phyloP scores from a whole-genome alignment of 192 early-diverging fungal species.

The Gonapodya prolifera region DNA sequence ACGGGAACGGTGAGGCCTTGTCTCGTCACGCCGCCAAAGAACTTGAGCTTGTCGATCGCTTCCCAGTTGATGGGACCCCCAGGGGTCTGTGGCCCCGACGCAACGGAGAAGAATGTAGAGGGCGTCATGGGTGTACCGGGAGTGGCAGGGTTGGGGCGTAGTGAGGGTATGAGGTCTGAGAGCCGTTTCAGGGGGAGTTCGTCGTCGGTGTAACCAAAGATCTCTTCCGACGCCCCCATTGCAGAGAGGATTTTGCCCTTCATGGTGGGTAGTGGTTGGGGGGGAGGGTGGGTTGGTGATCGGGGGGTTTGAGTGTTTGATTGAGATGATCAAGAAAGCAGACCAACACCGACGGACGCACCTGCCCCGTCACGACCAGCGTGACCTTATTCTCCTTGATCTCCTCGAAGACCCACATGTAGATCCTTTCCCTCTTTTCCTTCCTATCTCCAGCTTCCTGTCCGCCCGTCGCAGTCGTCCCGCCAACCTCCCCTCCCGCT shows the following conservation, averaged over 20 bases:
- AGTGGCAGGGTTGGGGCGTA: no score
- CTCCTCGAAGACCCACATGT: constrained; percentile 55
- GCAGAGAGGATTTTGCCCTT: constrained; percentile 32
- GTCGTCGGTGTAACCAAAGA: constrained; percentile 36
- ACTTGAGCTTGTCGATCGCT: constrained; percentile 36
- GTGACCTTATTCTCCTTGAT: constrained; percentile 33
- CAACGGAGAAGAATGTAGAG: no score
- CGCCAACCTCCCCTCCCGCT: background rate
- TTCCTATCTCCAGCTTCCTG: background rate
- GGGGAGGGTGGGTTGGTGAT: no score
- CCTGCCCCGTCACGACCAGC: constrained; percentile 22
- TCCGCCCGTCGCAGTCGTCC: background rate
- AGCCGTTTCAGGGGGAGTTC: constrained; percentile 19
- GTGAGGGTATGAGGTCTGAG: background rate
- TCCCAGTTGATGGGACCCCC: constrained; percentile 30
- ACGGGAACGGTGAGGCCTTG: constrained; percentile 40
- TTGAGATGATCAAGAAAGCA: background rate
- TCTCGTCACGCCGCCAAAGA: constrained; percentile 38
- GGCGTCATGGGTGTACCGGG: no score
- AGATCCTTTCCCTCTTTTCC: constrained; percentile 28
- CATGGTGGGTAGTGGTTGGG: background rate
- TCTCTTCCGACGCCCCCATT: constrained; percentile 28
- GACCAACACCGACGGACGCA: constrained; percentile 10
- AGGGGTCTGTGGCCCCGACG: background rate
- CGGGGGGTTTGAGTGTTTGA: no score